Evolutionary conservation across 371 early-diverging fungal genomes (phyloP), one percentile per base, ranked within the genome.

Genomic region (Parasitella parasitica): DNA sequence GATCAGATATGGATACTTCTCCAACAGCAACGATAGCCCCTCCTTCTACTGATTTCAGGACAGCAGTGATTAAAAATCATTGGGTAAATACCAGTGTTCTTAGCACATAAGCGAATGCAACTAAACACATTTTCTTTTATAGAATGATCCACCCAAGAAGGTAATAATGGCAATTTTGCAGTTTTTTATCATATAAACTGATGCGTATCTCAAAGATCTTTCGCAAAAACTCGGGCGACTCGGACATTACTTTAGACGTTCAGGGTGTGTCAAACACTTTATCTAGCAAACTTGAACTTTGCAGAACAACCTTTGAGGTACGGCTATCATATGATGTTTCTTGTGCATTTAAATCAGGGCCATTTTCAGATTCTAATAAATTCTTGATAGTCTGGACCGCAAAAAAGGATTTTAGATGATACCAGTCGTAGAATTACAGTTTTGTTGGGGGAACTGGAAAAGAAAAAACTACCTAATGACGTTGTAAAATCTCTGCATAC

Each of bases 391-490:
- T 61, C 79, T 78, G 77, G 84, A 11, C 75, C 82, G 12, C 83
- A 85, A 63, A 81, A 80, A 67, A 68, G 82, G 18, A 78, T 84
- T 66, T 73, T 82, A 55, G 85, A 85, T 22, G 89, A 90, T 59
- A 82, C 88, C 0, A 73, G 77, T n/a, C 80, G 81, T 58, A 75
- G 83, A 55, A 67, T 90, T 24, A 61, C 71, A 24, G 67, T 60
- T 4, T 57, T 90, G 36, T 64, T 83, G 43, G 80, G 79, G n/a
- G 81, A 82, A 60, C 58, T 90, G 67, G 77, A 85, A 48, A 73
- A 79, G 13, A 66, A 71, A 7, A 75, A 78, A 20, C 69, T 85
- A 6, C 72, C 80, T 27, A 72, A 69, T 9, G 78, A 81, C 16
- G 71, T 90, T 13, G 54, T 73, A 6, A 49, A 38, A 12, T 70